A percentile compares a stretch with the other conserved stretches of the same genome.
phyloP scores from a whole-genome alignment of 352 stramenopile species.

The Globisporangium cystogenes region DNA sequence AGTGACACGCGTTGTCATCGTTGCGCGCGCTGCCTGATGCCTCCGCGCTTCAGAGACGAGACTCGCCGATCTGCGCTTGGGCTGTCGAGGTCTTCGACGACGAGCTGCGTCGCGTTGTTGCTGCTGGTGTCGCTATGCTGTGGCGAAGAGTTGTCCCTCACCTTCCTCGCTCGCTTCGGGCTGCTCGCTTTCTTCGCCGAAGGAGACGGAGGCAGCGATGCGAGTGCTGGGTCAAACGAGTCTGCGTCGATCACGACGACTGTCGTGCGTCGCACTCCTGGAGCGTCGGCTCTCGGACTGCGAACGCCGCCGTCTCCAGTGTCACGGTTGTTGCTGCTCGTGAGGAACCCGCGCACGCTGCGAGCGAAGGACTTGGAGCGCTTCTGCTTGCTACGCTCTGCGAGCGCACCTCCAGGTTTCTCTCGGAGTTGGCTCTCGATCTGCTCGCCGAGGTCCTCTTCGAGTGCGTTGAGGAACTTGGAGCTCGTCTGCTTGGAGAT shows the following conservation, averaged over 20 bases:
- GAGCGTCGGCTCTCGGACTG: not conserved
- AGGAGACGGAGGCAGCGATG: not conserved
- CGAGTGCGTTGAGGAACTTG: conserved; percentile 18
- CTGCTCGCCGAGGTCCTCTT: conserved; percentile 23
- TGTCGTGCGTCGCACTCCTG: not conserved
- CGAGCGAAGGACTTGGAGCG: not conserved
- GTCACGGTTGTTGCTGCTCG: not conserved
- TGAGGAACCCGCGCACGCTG: not conserved
- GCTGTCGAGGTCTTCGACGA: conserved; percentile 11
- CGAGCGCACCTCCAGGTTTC: not conserved
- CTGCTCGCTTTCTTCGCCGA: not conserved
- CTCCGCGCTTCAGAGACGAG: not conserved
- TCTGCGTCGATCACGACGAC: not conserved
- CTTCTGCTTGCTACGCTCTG: not conserved
- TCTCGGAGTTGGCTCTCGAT: conserved; percentile 4
- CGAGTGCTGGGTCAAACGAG: no score
- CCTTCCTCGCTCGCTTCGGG: not conserved
- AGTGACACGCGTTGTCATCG: not conserved
- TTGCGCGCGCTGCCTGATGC: not conserved
- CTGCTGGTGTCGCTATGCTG: not conserved
- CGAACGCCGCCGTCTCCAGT: not conserved
- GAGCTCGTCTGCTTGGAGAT: conserved; percentile 19
- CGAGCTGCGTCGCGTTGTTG: not conserved
- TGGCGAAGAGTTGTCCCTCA: not conserved
- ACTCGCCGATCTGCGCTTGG: conserved; percentile 1